These are phyloP conservation scores for Trifolium pratense DNA, from an alignment of 306 rosid genomes.

Conservation along the genomic window DNA sequence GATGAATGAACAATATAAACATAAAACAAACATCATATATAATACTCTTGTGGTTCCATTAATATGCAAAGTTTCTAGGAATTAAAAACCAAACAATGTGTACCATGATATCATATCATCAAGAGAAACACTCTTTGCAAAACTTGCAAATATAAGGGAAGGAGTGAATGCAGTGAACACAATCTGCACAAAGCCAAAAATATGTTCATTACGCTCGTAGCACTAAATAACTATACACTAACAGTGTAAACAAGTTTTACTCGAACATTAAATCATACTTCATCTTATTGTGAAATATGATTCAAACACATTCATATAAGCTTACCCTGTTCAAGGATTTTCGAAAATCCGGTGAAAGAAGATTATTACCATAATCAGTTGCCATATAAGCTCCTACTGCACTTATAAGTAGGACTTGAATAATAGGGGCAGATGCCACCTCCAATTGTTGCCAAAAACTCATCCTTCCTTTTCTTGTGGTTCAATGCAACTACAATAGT, in stretches of 20 bases:
- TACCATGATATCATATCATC: slow-evolving; percentile 83
- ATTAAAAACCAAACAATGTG: neutral
- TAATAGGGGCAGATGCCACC: slow-evolving; percentile 70
- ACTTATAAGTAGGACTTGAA: slow-evolving; percentile 69
- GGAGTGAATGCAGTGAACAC: slow-evolving; percentile 81
- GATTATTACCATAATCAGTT: slow-evolving; percentile 49
- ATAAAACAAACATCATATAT: neutral
- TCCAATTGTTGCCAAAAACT: slow-evolving; percentile 58
- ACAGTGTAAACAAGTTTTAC: neutral
- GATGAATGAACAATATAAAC: neutral
- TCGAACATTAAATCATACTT: neutral
- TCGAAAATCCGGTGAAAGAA: slow-evolving; percentile 61
- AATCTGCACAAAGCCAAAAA: slow-evolving; percentile 61
- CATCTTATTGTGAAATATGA: neutral
- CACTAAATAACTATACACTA: neutral
- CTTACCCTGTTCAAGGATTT: slow-evolving; percentile 72
- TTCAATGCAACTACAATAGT: neutral
- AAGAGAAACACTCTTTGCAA: slow-evolving; percentile 71
- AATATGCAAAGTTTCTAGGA: neutral
- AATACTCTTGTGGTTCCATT: slow-evolving; percentile 15
- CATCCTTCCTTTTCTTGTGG: slow-evolving; percentile 45
- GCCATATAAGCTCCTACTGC: slow-evolving; percentile 75
- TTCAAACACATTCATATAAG: neutral
- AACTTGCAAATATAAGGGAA: slow-evolving; percentile 67
- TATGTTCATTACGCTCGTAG: neutral